Conservation (phyloP, 2,329 filamentous ascomycete genomes). For the Claviceps monticola region DNA sequence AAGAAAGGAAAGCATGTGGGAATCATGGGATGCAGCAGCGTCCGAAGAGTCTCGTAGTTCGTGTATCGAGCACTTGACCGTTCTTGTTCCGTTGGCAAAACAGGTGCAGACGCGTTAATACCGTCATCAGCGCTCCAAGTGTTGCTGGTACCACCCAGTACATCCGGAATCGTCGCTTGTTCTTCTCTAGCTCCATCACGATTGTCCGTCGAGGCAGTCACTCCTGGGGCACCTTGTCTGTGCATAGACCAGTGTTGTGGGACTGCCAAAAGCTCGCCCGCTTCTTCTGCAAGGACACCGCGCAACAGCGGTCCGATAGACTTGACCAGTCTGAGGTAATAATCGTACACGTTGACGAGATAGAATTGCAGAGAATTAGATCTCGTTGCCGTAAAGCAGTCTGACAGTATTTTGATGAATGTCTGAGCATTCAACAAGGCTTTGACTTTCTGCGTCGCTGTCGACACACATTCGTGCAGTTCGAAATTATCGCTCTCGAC, state of each 20-base stretch:
- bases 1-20: conserved; percentile 74
- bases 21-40: conserved; percentile 65
- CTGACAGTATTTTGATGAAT: conserved; percentile 59
- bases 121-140: conserved; percentile 14
- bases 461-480: conserved; percentile 29
- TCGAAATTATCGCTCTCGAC: conserved; percentile 19
- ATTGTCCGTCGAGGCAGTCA: conserved; percentile 11
- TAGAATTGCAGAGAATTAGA: conserved; percentile 53
- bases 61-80: conserved; percentile 34
- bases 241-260: conserved; percentile 49
- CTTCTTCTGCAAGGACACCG: conserved; percentile 74
- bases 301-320: conserved; percentile 66
- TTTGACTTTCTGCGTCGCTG: conserved; percentile 68
- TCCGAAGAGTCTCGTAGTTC: conserved; percentile 67
- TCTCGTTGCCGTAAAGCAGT: conserved; percentile 58
- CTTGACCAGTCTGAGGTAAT: conserved; percentile 61
- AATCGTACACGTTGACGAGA: conserved; percentile 70
- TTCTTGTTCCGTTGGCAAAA: conserved; percentile 28
- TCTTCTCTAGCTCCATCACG: conserved; percentile 8
- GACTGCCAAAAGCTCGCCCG: conserved; percentile 57
- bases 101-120: conserved; percentile 11
- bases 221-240: conserved; percentile 16
- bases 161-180: conserved; percentile 19
- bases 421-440: conserved; percentile 64
- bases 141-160: conserved; percentile 13